Evolutionary conservation across 139 green algal species (phyloP), one percentile per base, ranked within the genome.

Genomic region (Desmodesmus armatus): DNA sequence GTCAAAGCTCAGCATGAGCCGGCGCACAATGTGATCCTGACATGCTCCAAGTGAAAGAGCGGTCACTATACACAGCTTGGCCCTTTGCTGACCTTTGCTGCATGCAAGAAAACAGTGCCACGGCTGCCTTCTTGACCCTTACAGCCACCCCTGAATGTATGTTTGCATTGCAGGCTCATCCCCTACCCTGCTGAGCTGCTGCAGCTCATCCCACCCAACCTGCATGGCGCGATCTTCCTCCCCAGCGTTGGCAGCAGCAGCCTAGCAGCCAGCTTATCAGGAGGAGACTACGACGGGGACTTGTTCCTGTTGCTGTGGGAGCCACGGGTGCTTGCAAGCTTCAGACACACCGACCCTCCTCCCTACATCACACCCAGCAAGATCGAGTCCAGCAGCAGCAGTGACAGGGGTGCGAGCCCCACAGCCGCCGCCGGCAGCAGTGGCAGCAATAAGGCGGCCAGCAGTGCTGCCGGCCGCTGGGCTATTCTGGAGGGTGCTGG

Each of bases 251-350:
- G 75, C 51, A 53, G 51, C 75, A 71, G 53, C 51, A 71, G 75
- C 53, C 51, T 82, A 0, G 75, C 31, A 25, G 75, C 53, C 0
- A 21, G 35, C 35, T 35, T 82, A 2, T 51, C 75, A 27, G 75
- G 75, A 39, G 75, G 53, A 31, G 72, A 80, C 33, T 69, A 71
- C 27, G 75, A 82, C 4, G 75, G 75, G 11, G 75, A 82, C 25
- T 37, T 58, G 7, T 82, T 71, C 53, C 27, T 82, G 53, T 27
- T 82, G 44, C 53, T 82, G 21, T 82, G 75, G 75, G 75, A 82
- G 3, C 35, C 51, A 29, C 53, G 53, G 1, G 35, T 82, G 0
- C 60, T 71, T 23, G 27, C 5, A 35, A 25, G 37, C 2, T 82
- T 82, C 31, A 82, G 75, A 23, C 4, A 44, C 1, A 35, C 53